Percentiles rank a stretch among this genome's conserved stretches.
These are phyloP conservation scores for Aspergillus bridgeri DNA, from an alignment of 495 filamentous ascomycete genomes.

Conservation along the genomic window DNA sequence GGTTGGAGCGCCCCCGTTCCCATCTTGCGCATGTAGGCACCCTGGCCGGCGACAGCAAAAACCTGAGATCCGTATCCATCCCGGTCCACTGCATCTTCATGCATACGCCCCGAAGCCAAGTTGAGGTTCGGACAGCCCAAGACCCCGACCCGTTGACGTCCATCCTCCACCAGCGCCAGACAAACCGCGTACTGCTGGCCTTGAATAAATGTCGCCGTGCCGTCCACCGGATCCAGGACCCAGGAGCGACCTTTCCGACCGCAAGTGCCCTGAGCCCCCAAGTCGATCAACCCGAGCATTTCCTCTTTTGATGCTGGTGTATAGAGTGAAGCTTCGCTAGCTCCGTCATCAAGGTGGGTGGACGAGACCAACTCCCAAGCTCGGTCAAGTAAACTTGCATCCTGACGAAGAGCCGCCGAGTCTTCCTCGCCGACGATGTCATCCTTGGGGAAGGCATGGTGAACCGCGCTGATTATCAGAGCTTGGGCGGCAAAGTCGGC, in stretches of 20 bases:
- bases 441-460: constrained; percentile 52
- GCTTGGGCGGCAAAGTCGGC: constrained; percentile 67
- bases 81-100: constrained; percentile 48
- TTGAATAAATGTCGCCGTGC: constrained; percentile 62
- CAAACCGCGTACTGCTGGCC: constrained; percentile 64
- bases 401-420: constrained; percentile 48
- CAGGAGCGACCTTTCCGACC: constrained; percentile 45
- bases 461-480: constrained; percentile 54
- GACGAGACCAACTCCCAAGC: constrained; percentile 50
- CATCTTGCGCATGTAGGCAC: constrained; percentile 51
- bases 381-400: constrained; percentile 46
- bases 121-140: constrained; percentile 56
- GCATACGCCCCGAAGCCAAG: constrained; percentile 29
- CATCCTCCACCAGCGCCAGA: constrained; percentile 51
- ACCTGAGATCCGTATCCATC: constrained; percentile 53
- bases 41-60: constrained; percentile 54
- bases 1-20: constrained; percentile 29
- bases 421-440: constrained; percentile 62
- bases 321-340: constrained; percentile 37
- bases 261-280: constrained; percentile 48
- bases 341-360: constrained; percentile 35
- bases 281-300: constrained; percentile 61
- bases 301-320: constrained; percentile 46
- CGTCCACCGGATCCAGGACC: constrained; percentile 72
- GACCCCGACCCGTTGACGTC: constrained; percentile 47